Evolutionary conservation across 2,329 filamentous ascomycete species (phyloP).

Genomic region (Chaetomiaceae sp.): DNA sequence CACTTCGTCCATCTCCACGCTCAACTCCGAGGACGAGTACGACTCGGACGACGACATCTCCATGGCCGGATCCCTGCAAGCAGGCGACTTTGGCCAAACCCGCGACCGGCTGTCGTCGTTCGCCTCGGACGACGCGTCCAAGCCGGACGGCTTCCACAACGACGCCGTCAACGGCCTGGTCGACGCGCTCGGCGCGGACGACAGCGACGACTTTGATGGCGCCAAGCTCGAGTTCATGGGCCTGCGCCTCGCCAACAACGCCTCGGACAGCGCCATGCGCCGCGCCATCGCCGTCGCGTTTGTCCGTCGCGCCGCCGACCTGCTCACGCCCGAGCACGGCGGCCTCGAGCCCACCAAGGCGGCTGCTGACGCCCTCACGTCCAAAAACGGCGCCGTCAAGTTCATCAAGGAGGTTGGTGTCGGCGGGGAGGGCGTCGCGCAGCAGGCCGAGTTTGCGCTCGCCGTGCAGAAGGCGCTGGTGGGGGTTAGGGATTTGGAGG

Average conservation of each 20-base stretch:
- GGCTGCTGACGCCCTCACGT: constrained; percentile 56
- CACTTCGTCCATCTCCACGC: constrained; percentile 52
- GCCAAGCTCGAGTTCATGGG: constrained; percentile 88
- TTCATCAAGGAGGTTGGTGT: constrained; percentile 59
- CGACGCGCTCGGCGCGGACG: constrained; percentile 72
- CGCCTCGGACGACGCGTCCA: constrained; percentile 60
- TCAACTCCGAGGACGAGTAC: constrained; percentile 63
- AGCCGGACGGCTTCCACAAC: constrained; percentile 64
- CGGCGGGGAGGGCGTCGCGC: constrained; percentile 60
- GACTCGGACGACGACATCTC: constrained; percentile 60
- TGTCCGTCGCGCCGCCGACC: constrained; percentile 71
- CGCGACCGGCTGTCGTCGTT: constrained; percentile 57
- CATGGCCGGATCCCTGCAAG: constrained; percentile 42
- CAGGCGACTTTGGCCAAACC: constrained; percentile 25
- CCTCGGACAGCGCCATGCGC: constrained; percentile 83
- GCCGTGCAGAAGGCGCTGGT: constrained; percentile 76
- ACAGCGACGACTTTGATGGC: constrained; percentile 72
- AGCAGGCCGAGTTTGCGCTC: constrained; percentile 82
- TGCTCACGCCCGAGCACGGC: constrained; percentile 51
- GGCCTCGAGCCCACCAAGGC: constrained; percentile 58
- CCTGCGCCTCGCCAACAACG: constrained; percentile 85
- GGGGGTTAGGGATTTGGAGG: constrained; percentile 56
- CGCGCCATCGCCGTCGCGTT: constrained; percentile 82
- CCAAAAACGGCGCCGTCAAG: constrained; percentile 48
- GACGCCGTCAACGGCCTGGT: constrained; percentile 85